These are phyloP conservation scores for Boletus pseudo-olivaceus DNA, from an alignment of 768 basidiomycete genomes.

Conservation along the genomic window DNA sequence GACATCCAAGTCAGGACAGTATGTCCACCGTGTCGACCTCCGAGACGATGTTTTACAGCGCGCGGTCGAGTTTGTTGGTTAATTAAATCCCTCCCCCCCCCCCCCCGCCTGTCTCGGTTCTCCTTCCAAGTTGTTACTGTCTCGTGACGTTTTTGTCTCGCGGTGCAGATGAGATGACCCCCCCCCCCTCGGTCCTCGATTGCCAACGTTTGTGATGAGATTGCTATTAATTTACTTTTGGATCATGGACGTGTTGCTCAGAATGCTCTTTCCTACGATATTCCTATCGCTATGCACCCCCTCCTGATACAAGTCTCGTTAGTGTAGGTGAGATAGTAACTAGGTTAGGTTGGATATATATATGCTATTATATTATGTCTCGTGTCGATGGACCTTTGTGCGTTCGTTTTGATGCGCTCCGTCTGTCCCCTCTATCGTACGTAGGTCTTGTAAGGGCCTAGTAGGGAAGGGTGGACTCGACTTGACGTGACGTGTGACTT, in stretches of 20 bases:
- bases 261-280: background rate
- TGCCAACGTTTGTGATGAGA: constrained; percentile 1
- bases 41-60: constrained; percentile 30
- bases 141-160: background rate
- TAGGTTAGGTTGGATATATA: background rate
- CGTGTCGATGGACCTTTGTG: too few species aligned
- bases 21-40: constrained; percentile 20
- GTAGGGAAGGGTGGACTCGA: too few species aligned
- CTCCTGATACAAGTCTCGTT: background rate
- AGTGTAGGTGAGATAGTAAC: background rate
- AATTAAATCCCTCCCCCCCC: background rate
- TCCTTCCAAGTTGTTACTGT: background rate
- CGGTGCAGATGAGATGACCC: background rate
- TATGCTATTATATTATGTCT: background rate
- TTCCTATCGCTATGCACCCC: constrained; percentile 2
- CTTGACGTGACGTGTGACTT: too few species aligned
- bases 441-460: too few species aligned
- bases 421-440: too few species aligned
- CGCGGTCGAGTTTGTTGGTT: constrained; percentile 25
- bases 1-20: constrained; percentile 27
- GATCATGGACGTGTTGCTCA: background rate
- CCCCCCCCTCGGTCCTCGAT: background rate
- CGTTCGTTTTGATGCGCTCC: too few species aligned
- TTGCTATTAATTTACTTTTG: background rate
- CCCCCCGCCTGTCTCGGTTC: too few species aligned